Percentiles rank a stretch among this genome's conserved stretches.
Evolutionary conservation across 1,139 yeast genomes (phyloP).

Genomic region (Fermentozyma sake): DNA sequence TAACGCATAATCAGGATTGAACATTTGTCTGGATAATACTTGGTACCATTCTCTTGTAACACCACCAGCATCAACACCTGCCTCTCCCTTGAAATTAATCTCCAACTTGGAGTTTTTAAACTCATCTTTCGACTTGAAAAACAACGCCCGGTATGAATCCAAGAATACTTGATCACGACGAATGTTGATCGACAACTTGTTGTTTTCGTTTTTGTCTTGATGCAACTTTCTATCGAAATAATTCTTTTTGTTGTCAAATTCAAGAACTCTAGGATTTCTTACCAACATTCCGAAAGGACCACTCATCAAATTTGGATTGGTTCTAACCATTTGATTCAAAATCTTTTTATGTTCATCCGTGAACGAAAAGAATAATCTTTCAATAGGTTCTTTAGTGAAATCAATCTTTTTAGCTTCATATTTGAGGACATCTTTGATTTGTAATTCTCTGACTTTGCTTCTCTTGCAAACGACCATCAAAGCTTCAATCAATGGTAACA

Average conservation of each 20-base stretch:
- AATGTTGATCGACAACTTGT: conserved; percentile 59
- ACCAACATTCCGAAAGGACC: conserved; percentile 94
- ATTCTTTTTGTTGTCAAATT: conserved; percentile 89
- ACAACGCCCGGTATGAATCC: conserved; percentile 82
- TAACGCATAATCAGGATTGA: conserved; percentile 92
- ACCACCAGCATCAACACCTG: conserved; percentile 98
- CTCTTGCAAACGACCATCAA: conserved; percentile 95
- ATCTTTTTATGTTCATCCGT: conserved; percentile 89
- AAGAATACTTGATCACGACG: conserved; percentile 89
- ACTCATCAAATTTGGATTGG: conserved; percentile 90
- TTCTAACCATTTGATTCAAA: conserved; percentile 86
- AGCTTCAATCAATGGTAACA: conserved; percentile 85
- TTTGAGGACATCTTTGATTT: conserved; percentile 54
- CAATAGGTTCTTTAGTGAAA: conserved; percentile 72
- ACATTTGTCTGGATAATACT: conserved; percentile 90
- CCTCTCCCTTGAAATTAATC: conserved; percentile 84
- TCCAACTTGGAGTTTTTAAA: conserved; percentile 72
- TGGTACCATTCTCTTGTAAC: conserved; percentile 97
- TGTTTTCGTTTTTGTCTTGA: conserved; percentile 36
- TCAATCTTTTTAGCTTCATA: conserved; percentile 60
- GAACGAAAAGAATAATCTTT: conserved; percentile 75
- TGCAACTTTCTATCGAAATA: conserved; percentile 77
- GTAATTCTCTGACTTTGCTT: conserved; percentile 64
- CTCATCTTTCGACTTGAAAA: conserved; percentile 75
- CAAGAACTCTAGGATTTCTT: conserved; percentile 83